Evolutionary conservation across 805 yeast species (phyloP).

Genomic region (Ogataea polymorpha): DNA sequence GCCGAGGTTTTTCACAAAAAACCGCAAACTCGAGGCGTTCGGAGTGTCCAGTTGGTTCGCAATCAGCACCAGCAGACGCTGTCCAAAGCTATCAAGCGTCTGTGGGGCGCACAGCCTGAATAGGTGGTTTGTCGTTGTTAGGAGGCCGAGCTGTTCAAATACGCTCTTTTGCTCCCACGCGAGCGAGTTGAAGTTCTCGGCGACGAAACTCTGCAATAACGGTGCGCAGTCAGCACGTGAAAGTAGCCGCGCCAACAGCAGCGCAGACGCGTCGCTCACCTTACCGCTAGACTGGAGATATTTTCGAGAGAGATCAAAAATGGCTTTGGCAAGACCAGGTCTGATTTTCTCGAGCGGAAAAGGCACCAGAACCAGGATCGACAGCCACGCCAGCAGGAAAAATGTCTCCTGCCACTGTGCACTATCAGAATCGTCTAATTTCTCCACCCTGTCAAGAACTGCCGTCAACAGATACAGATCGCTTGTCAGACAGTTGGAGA

Average conservation of each 20-base stretch:
- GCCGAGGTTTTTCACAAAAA: slow-evolving; percentile 35
- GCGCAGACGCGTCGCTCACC: slow-evolving; percentile 52
- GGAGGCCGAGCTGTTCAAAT: slow-evolving; percentile 18
- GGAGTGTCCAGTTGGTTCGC: slow-evolving; percentile 13
- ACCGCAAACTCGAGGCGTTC: slow-evolving; percentile 15
- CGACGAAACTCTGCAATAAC: slow-evolving; percentile 29
- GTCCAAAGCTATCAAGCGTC: slow-evolving; percentile 4
- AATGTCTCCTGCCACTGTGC: slow-evolving; percentile 46
- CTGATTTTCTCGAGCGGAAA: slow-evolving; percentile 50
- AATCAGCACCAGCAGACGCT: slow-evolving; percentile 18
- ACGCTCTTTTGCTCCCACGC: slow-evolving; percentile 16
- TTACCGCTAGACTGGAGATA: slow-evolving; percentile 49
- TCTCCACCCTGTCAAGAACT: slow-evolving; percentile 29
- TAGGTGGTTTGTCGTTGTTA: slow-evolving; percentile 24
- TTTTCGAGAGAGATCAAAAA: slow-evolving; percentile 36
- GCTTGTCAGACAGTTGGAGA: slow-evolving; percentile 57
- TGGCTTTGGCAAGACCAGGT: slow-evolving; percentile 29
- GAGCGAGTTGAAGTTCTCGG: slow-evolving; percentile 17
- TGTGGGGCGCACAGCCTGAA: slow-evolving; percentile 17
- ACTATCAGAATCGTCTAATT: not conserved
- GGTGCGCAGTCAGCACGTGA: slow-evolving; percentile 43
- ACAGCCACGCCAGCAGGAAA: slow-evolving; percentile 66
- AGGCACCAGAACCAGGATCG: slow-evolving; percentile 69
- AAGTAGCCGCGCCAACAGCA: slow-evolving; percentile 50
- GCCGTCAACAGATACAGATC: slow-evolving; percentile 49